Base-by-base conservation (phyloP, 345 rosid genomes). In the Dipteronia sinensis region DNA sequence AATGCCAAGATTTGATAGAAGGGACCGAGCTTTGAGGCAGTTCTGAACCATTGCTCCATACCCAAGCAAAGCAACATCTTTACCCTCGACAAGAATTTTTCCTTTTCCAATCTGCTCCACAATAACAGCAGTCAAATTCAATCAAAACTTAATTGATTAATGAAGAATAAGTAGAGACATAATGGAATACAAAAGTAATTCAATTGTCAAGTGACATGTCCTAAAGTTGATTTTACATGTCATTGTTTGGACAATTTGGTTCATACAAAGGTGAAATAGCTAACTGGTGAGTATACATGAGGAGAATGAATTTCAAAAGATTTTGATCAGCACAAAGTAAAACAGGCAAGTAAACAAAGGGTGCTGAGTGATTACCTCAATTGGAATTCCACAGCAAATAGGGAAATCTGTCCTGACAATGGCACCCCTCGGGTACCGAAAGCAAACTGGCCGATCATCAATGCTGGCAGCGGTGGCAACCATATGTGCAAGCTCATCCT, bases 1-100 rank as follows among this genome's bases (percentile, higher is more conserved):
- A 63, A 93, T 79, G n/a, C 95, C 98, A 42, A 90, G 95, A 80
- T 87, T 88, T 2, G 89, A 88, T 74, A 95, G 97, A 71, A 95
- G 98, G 69, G 91, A 80, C 59, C 81, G 88, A 69, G 98, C 98
- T 85, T 89, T 92, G 42, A 92, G 83, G 83, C 98, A 95, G 78
- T 95, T 95, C 83, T 89, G 97, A 83, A 95, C 97, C 98, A 92
- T 93, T 53, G 92, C 89, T 38, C 98, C 98, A 71, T 92, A 95
- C 31, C 98, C 98, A 69, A 95, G 94, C 75, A 95, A 86, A 70
- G 95, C 98, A 80, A 93, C 91, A 67, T 90, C 89, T 90, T 89
- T 85, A 69, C 98, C 98, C 81, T 92, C 91, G 42, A 87, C 83
- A 7, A 93, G 86, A 72, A 93, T 80, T 88, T 87, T 87, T 72